Conservation (phyloP, 1,139 yeast genomes). For the Lodderomyces pseudojiufengensis region DNA sequence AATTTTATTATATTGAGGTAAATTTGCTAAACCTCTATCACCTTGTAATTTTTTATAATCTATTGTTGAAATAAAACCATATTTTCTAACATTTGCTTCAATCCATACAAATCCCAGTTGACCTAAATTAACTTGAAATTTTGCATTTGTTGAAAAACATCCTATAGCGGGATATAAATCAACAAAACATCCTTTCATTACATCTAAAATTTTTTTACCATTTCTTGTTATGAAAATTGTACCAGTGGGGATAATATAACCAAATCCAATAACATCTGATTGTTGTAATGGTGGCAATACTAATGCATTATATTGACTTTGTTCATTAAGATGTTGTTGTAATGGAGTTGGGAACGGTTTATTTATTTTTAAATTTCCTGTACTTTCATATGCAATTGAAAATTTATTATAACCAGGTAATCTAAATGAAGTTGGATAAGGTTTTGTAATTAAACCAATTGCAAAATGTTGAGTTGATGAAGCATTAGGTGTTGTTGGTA, state of each 20-base stretch:
- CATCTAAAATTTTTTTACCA: conserved; percentile 83
- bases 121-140: conserved; percentile 81
- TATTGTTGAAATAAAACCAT: conserved; percentile 79
- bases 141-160: conserved; percentile 64
- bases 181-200: conserved; percentile 71
- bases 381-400: conserved; percentile 83
- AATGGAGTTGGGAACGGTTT: conserved; percentile 61
- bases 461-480: conserved; percentile 45
- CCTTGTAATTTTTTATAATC: conserved; percentile 40
- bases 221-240: conserved; percentile 86
- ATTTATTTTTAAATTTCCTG: conserved; percentile 77
- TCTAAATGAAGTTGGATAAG: conserved; percentile 78
- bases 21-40: conserved; percentile 42
- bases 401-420: conserved; percentile 82
- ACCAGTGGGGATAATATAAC: conserved; percentile 77
- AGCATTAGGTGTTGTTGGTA: too few species aligned
- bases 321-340: conserved; percentile 48
- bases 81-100: conserved; percentile 90
- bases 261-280: conserved; percentile 92
- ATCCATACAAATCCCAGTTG: conserved; percentile 91
- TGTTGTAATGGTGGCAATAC: conserved; percentile 73
- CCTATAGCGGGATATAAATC: conserved; percentile 93
- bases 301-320: conserved; percentile 51
- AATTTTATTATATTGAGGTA: conserved; percentile 36
- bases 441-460: conserved; percentile 81